Conservation (phyloP, 2,329 filamentous ascomycete species). For the Dichotomopilus funicola region DNA sequence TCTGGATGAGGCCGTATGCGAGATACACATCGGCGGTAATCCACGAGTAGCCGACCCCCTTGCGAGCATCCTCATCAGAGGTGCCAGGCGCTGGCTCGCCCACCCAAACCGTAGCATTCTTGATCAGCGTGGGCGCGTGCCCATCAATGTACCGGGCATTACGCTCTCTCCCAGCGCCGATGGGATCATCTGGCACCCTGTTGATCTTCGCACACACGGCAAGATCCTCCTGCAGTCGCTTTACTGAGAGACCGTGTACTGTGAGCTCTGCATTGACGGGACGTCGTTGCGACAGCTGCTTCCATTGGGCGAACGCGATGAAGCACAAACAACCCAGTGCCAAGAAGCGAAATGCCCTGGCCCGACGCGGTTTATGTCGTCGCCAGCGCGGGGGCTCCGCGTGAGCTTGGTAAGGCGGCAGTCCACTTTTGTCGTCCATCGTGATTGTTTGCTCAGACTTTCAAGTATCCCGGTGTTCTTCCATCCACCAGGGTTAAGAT, state of each 20-base stretch:
- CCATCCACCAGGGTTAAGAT: not conserved
- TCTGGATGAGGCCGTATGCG: conserved; percentile 54
- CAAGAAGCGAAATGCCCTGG: conserved; percentile 38
- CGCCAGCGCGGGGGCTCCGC: conserved; percentile 25
- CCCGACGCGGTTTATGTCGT: conserved; percentile 35
- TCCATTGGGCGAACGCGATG: conserved; percentile 41
- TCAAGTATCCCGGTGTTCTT: not conserved
- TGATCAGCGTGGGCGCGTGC: conserved; percentile 54
- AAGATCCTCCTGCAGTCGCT: conserved; percentile 48
- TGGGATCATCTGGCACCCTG: conserved; percentile 48
- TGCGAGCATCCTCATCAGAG: conserved; percentile 46
- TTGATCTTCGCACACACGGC: conserved; percentile 50
- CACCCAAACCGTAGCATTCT: conserved; percentile 60
- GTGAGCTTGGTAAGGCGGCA: conserved; percentile 40
- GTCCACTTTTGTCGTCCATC: conserved; percentile 35
- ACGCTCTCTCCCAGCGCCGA: conserved; percentile 47
- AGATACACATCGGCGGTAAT: conserved; percentile 53
- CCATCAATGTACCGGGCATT: conserved; percentile 57
- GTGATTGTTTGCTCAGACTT: not conserved
- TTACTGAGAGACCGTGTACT: conserved; percentile 39
- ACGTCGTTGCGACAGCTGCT: conserved; percentile 27
- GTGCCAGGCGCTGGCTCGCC: conserved; percentile 53
- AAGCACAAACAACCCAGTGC: conserved; percentile 44
- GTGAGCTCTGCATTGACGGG: conserved; percentile 19
- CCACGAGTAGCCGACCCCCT: conserved; percentile 57